Conservation (phyloP, 345 rosid species). For the Clausena lansium region DNA sequence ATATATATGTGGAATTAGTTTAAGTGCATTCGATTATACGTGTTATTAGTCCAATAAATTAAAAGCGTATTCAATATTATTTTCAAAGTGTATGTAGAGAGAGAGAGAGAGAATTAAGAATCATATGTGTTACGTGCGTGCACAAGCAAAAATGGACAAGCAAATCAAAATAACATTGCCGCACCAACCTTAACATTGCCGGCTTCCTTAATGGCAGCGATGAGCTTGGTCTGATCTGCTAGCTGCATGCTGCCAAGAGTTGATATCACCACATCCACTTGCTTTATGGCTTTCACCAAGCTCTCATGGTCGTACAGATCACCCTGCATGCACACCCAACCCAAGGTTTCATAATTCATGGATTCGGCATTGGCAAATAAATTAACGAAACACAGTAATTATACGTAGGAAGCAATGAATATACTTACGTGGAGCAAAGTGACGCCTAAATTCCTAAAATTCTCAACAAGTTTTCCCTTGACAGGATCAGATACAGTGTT, state of each 20-base stretch:
- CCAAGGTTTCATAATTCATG: neutral
- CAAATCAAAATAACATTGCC: neutral
- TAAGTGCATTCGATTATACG: too few species aligned
- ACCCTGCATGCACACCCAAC: slow-evolving; percentile 39
- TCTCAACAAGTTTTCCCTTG: slow-evolving; percentile 48
- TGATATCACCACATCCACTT: slow-evolving; percentile 81
- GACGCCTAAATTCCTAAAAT: slow-evolving; percentile 57
- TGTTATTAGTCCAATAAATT: too few species aligned
- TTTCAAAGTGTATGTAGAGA: too few species aligned
- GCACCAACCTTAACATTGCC: slow-evolving; percentile 70
- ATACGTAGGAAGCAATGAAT: too few species aligned
- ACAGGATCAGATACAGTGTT: slow-evolving; percentile 46
- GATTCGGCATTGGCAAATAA: too few species aligned
- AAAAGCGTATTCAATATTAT: too few species aligned
- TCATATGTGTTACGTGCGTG: too few species aligned
- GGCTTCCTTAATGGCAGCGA: slow-evolving; percentile 81
- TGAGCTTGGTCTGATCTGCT: slow-evolving; percentile 71
- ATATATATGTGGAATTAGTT: too few species aligned
- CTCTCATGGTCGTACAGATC: slow-evolving; percentile 64
- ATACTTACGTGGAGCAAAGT: slow-evolving; percentile 48
- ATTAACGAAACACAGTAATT: neutral
- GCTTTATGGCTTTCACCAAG: slow-evolving; percentile 67
- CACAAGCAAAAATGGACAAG: too few species aligned
- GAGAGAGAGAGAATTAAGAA: too few species aligned
- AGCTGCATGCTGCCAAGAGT: slow-evolving; percentile 48